Conservation (phyloP, 495 filamentous ascomycete genomes). For the Neurospora hispaniola region DNA sequence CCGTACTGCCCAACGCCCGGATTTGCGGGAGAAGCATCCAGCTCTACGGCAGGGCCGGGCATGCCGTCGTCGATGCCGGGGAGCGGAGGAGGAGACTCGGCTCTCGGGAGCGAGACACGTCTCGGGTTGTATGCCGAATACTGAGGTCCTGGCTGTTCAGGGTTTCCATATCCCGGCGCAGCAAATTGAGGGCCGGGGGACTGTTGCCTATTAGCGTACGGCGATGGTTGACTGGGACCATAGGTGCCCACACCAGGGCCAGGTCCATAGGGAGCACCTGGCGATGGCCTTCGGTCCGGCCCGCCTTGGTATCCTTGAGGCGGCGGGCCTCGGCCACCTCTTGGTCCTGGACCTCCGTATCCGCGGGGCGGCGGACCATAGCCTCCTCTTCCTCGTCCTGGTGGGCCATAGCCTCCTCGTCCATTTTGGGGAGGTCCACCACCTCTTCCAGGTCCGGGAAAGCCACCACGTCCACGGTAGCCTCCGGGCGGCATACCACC, state of each 20-base stretch:
- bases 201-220: background rate
- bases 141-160: conserved; percentile 19
- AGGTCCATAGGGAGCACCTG: conserved; percentile 33
- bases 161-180: conserved; percentile 29
- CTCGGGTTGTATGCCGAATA: conserved; percentile 36
- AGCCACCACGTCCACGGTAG: conserved; percentile 45
- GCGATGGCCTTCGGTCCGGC: conserved; percentile 35
- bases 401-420: conserved; percentile 30
- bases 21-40: conserved; percentile 57
- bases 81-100: conserved; percentile 55
- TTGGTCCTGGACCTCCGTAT: conserved; percentile 42
- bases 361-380: conserved; percentile 46
- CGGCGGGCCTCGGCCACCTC: conserved; percentile 42
- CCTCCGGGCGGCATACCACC: conserved; percentile 41
- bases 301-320: conserved; percentile 40
- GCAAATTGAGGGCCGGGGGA: conserved; percentile 24
- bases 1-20: conserved; percentile 40
- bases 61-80: conserved; percentile 38
- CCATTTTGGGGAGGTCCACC: conserved; percentile 26
- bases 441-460: conserved; percentile 30
- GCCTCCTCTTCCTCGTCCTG: conserved; percentile 33
- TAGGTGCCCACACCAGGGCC: conserved; percentile 18
- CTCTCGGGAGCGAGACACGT: conserved; percentile 33
- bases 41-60: conserved; percentile 71
- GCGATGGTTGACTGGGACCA: conserved; percentile 17